Percentiles rank a stretch among this genome's conserved stretches.
phyloP scores from a whole-genome alignment of 306 rosid species.

The Lathyrus aphaca region DNA sequence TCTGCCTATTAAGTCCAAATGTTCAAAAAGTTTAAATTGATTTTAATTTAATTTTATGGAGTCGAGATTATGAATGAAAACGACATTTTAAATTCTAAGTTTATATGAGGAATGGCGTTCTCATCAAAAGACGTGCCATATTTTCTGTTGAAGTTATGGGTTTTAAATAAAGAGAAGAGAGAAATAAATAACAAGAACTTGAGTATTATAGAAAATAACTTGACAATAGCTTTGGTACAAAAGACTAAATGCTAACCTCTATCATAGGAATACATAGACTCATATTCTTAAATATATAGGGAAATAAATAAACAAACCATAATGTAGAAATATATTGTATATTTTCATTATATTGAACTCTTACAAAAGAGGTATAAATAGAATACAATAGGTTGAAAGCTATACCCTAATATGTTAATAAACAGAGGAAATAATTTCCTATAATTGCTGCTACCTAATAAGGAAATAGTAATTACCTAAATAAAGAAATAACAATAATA shows the following conservation, averaged over 20 bases:
- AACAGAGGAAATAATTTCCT: too few species aligned
- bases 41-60: slow-evolving; percentile 20
- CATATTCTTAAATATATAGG: neutral
- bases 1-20: slow-evolving; percentile 18
- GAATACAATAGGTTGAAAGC: too few species aligned
- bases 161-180: neutral
- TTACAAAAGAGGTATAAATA: too few species aligned
- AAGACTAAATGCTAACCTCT: neutral
- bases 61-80: slow-evolving; percentile 9
- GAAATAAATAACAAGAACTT: neutral
- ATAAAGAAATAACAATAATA: too few species aligned
- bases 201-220: neutral
- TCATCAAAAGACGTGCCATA: slow-evolving; percentile 4
- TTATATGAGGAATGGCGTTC: slow-evolving; percentile 21
- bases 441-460: too few species aligned
- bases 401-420: too few species aligned
- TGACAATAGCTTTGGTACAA: neutral
- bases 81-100: slow-evolving; percentile 7
- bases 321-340: too few species aligned
- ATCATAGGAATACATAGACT: neutral
- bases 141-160: neutral
- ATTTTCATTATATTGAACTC: too few species aligned
- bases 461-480: too few species aligned
- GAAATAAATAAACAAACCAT: neutral
- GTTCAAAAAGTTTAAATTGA: slow-evolving; percentile 2